These are phyloP conservation scores for Papiliotrema nemorosa DNA, from an alignment of 1,284 basidiomycete species.

Conservation along the genomic window DNA sequence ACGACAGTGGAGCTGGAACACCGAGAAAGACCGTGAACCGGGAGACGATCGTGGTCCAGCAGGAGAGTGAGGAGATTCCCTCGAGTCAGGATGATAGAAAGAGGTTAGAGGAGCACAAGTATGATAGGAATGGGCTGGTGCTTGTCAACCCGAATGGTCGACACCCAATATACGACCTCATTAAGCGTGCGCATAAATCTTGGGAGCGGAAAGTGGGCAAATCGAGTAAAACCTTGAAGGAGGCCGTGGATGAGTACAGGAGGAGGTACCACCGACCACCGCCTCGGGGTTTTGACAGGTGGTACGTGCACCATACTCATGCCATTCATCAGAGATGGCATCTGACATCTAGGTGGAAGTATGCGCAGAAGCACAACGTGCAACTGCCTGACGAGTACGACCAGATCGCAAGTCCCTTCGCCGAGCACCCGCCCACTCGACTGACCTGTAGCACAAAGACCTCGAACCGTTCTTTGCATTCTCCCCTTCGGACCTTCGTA, in stretches of 20 bases:
- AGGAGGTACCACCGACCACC: slow-evolving; percentile 45
- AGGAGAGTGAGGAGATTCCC: no score
- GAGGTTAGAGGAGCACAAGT: slow-evolving; percentile 20
- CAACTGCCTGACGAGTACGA: slow-evolving; percentile 48
- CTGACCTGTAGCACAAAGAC: slow-evolving; percentile 30
- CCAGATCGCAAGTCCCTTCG: slow-evolving; percentile 37
- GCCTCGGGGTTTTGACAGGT: slow-evolving; percentile 46
- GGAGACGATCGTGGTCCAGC: neutral
- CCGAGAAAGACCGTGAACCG: neutral
- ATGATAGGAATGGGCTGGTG: slow-evolving; percentile 35
- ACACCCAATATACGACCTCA: slow-evolving; percentile 50
- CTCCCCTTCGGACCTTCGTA: slow-evolving; percentile 21
- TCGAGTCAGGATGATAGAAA: neutral
- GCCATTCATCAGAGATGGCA: neutral
- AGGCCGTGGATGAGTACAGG: slow-evolving; percentile 50
- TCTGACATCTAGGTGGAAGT: slow-evolving; percentile 30
- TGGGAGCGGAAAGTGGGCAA: slow-evolving; percentile 48
- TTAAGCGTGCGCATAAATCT: slow-evolving; percentile 35
- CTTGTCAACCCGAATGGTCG: slow-evolving; percentile 34
- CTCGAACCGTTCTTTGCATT: slow-evolving; percentile 46
- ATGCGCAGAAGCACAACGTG: slow-evolving; percentile 32
- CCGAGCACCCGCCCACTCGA: neutral
- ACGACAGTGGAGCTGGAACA: neutral
- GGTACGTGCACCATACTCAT: slow-evolving; percentile 23
- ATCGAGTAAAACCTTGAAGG: slow-evolving; percentile 46